Evolutionary conservation across 2,329 filamentous ascomycete genomes (phyloP), one percentile per base, ranked within the genome.

Genomic region (Cadophora gregata): DNA sequence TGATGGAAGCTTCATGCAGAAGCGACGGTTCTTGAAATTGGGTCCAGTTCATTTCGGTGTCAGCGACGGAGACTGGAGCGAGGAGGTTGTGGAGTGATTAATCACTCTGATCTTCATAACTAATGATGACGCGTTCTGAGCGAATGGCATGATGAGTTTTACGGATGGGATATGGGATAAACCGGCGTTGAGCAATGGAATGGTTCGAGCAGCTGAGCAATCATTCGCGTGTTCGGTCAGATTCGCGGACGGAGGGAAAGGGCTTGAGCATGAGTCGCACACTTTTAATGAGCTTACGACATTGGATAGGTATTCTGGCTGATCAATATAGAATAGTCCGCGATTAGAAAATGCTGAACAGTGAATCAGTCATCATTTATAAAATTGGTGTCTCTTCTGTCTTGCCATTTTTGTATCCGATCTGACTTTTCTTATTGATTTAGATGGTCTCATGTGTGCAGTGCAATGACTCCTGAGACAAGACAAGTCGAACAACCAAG

Each of bases 61-160:
- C 42, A 64, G 67, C 16, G 70, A 66, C 24, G 70, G 72, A n/a
- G 75, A 75, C 65, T 76, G 73, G 72, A 75, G 72, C 63, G 74
- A 75, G 69, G 70, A 73, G 25, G 71, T 71, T 55, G 27, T 74
- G 27, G 60, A 67, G 36, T 66, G 55, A 53, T 61, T 47, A 21
- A n/a, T 60, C 29, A 33, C 31, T 19, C 42, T n/a, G 31, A 21
- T 10, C 24, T 29, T n/a, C 19, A 29, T 21, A 42, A 29, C 55
- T 56, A n/a, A 59, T 50, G 24, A 59, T 16, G 31, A 58, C 33
- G 9, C 25, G 21, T 19, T 42, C 48, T 45, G 56, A 65, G 48
- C 58, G 48, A 33, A 50, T 19, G 27, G 59, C 42, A 61, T 50
- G 25, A 45, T 25, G 50, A 12, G 48, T 19, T 21, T 50, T 56